Evolutionary conservation across 1,284 basidiomycete species (phyloP).

Genomic region (Hymenochaete sp.): DNA sequence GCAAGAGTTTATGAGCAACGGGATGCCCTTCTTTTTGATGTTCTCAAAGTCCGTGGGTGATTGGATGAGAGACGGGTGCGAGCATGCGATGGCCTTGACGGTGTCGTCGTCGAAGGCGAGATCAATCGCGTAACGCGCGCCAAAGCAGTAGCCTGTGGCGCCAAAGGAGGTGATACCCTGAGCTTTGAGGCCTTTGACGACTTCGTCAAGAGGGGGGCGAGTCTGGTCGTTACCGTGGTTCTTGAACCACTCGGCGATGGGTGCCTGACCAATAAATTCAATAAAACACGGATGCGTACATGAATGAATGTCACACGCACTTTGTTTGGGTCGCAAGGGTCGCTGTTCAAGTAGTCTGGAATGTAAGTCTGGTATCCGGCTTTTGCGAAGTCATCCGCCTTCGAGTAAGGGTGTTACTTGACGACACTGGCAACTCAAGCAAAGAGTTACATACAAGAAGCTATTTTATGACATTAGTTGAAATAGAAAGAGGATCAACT

Average conservation of each 20-base stretch:
- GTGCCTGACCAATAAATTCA: slow-evolving; percentile 25
- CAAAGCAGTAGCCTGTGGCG: slow-evolving; percentile 65
- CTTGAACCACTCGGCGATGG: slow-evolving; percentile 41
- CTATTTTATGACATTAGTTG: background rate
- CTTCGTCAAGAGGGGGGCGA: slow-evolving; percentile 46
- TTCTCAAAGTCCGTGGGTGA: slow-evolving; percentile 56
- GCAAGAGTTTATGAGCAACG: slow-evolving; percentile 58
- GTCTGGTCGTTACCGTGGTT: slow-evolving; percentile 40
- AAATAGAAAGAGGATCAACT: slow-evolving; percentile 1
- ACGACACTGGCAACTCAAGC: background rate
- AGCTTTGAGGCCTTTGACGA: slow-evolving; percentile 47
- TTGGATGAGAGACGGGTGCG: slow-evolving; percentile 65
- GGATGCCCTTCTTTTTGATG: slow-evolving; percentile 41
- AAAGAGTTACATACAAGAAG: slow-evolving; percentile 2
- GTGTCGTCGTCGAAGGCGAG: slow-evolving; percentile 57
- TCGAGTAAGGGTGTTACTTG: background rate
- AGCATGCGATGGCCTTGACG: slow-evolving; percentile 44
- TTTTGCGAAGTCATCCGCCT: slow-evolving; percentile 61
- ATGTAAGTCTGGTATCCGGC: slow-evolving; percentile 60
- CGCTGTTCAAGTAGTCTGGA: slow-evolving; percentile 54
- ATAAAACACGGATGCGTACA: slow-evolving; percentile 11
- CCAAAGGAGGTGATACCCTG: slow-evolving; percentile 50
- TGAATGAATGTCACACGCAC: slow-evolving; percentile 28
- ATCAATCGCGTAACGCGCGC: slow-evolving; percentile 58
- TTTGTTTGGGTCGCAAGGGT: slow-evolving; percentile 37